Evolutionary conservation across 2,329 filamentous ascomycete species (phyloP), one percentile per base, ranked within the genome.

Genomic region (Ophiostoma populinum): DNA sequence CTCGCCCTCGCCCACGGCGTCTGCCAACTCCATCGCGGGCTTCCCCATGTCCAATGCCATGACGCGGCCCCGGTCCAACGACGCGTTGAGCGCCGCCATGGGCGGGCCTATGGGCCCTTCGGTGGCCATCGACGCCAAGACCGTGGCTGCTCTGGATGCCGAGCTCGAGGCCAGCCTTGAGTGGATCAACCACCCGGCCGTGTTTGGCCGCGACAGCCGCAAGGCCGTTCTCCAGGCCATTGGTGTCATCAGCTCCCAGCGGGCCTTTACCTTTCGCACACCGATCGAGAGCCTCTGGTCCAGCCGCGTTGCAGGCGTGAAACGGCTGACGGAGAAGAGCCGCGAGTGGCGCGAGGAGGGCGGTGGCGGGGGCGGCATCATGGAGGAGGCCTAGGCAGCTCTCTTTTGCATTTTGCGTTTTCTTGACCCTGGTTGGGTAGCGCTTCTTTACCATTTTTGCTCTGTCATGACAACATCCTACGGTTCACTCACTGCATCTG

Each of bases 171-270:
- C 80, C 22, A 82, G 80, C 34, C 62, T 98, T 12, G 90, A 98
- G 56, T 98, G 90, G 90, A 95, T 98, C 55, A 85, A 80, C 51
- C 90, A 98, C 50, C 90, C 90, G 2, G 86, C 86, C 2, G 82
- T 95, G 2, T 98, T 98, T 52, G 78, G 80, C 7, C 75, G 90
- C 24, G 90, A 98, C 53, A 90, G 81, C 39, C 76, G 90, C 48
- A 98, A 98, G 61, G 83, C 87, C 5, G 86, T 98, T 2, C 65
- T 98, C 17, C 90, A 98, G 55, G 83, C 86, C 12, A 95, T 98
- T 45, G 87, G 90, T 6, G 86, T 95, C 42, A 94, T 98, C 47
- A 90, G 81, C 49, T 92, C 81, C 6, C 90, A 98, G 57, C 71
- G 90, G 31, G 86, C 80, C 9, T 93, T 87, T 52, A 95, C 90